Base-by-base conservation (phyloP, 345 rosid genomes). In the Eucalyptus regnans region DNA sequence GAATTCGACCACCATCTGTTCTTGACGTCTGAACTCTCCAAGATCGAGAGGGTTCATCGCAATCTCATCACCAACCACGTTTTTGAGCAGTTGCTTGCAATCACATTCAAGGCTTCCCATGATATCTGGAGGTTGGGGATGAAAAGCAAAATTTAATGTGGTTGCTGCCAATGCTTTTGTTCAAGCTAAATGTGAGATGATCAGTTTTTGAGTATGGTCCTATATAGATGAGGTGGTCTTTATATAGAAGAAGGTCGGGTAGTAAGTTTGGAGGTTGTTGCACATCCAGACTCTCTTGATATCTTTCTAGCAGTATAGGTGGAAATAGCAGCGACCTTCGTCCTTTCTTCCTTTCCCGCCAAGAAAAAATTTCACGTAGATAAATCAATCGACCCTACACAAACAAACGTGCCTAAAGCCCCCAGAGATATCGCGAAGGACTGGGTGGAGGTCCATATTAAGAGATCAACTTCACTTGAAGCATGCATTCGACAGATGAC, bases 21-120 rank as follows among this genome's bases (percentile, higher is more conserved):
- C 96, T 89, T 92, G 96, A 54, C 90, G 90, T 68, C 91, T 90
- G 85, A 94, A 89, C 56, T 94, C 96, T 29, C 89, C 92, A 4
- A 88, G 86, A 79, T 93, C 88, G 9, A 94, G 58, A 6, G 93
- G 91, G 83, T 87, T 91, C 44, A 86, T 80, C 23, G 41, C 22
- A 31, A 3, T 31, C 43, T 66, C 79, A 66, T 66, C 10, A 37
- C 79, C 12, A 16, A 31, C 43, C 9, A 64, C 76, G 5, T n/a
- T n/a, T 64, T 64, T 16, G 41, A 31, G 79, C 22, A 16, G 79
- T 17, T 66, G 79, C 79, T 31, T 5, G 10, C 41, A 66, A 66
- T 66, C 79, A 37, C 43, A 31, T 31, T 9, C 22, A 66, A 66
- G 79, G 79, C 79, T 66, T 31, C 33, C 79, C 79, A 66, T 66